A percentile compares a stretch with the other conserved stretches of the same genome.
Evolutionary conservation across 2,329 filamentous ascomycete genomes (phyloP).

Genomic region (Sporothrix phasma): DNA sequence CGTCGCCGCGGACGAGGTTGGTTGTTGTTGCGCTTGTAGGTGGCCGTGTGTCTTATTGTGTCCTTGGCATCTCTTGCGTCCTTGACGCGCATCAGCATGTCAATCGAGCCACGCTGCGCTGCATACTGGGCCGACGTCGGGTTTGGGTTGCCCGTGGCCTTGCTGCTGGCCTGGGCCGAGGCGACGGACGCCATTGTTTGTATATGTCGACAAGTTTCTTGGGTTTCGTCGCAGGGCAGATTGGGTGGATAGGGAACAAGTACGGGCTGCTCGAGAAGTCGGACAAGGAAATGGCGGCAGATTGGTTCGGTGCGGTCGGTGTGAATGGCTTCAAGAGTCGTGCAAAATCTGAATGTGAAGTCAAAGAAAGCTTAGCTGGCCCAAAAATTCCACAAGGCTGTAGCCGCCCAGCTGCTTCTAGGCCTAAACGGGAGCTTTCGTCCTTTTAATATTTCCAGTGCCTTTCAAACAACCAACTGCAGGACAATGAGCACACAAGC

Average conservation of each 20-base stretch:
- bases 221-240: background rate
- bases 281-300: too few relatives aligned
- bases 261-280: background rate
- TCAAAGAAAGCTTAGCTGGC: background rate
- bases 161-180: constrained; percentile 2
- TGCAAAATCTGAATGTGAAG: background rate
- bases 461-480: too few relatives aligned
- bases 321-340: background rate
- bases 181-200: constrained; percentile 2
- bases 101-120: constrained; percentile 12
- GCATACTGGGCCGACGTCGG: constrained; percentile 11
- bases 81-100: constrained; percentile 12
- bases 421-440: background rate
- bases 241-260: too few relatives aligned
- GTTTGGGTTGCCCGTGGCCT: constrained; percentile 8
- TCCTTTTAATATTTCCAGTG: too few relatives aligned
- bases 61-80: too few relatives aligned
- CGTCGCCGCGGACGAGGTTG: background rate
- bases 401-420: background rate
- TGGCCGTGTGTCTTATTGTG: background rate
- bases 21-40: background rate
- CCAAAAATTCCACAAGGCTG: background rate
- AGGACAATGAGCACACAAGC: too few relatives aligned
- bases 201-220: background rate
- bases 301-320: background rate